These are phyloP conservation scores for Debaryomyces robertsiae DNA, from an alignment of 1,139 yeast genomes.

Conservation along the genomic window DNA sequence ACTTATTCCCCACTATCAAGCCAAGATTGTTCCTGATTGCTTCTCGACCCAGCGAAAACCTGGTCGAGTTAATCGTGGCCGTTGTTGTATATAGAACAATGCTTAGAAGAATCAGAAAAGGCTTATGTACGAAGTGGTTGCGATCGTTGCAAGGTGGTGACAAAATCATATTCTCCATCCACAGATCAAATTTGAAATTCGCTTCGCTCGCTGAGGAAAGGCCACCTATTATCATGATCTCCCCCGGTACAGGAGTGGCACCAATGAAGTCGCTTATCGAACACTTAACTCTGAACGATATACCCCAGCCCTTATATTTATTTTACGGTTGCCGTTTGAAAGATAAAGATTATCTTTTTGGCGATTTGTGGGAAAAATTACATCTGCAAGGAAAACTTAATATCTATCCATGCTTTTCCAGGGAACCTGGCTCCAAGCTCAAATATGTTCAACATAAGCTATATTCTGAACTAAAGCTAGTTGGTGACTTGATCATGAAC, in stretches of 20 bases:
- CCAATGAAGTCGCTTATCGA: conserved; percentile 76
- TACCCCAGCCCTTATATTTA: conserved; percentile 40
- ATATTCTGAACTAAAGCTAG: conserved; percentile 46
- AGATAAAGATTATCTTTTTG: conserved; percentile 69
- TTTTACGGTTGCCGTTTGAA: conserved; percentile 78
- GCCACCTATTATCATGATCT: conserved; percentile 68
- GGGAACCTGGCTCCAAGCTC: conserved; percentile 44
- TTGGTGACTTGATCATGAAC: conserved; percentile 57
- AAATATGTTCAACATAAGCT: conserved; percentile 77
- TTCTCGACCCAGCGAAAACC: conserved; percentile 47
- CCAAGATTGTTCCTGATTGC: conserved; percentile 88
- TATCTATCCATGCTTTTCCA: conserved; percentile 62
- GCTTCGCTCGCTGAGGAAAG: conserved; percentile 17
- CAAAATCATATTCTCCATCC: conserved; percentile 56
- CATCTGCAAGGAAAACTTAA: conserved; percentile 33
- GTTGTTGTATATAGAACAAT: conserved; percentile 86
- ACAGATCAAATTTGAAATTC: conserved; percentile 47
- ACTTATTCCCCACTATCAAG: conserved; percentile 72
- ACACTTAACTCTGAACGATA: conserved; percentile 19
- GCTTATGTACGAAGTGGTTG: conserved; percentile 83
- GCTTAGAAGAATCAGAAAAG: conserved; percentile 72
- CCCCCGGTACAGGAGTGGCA: conserved; percentile 94
- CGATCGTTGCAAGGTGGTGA: conserved; percentile 52
- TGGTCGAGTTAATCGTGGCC: conserved; percentile 71
- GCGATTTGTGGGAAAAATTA: conserved; percentile 51